Base-by-base conservation (phyloP, 768 basidiomycete species). In the Hysterangium stoloniferum region DNA sequence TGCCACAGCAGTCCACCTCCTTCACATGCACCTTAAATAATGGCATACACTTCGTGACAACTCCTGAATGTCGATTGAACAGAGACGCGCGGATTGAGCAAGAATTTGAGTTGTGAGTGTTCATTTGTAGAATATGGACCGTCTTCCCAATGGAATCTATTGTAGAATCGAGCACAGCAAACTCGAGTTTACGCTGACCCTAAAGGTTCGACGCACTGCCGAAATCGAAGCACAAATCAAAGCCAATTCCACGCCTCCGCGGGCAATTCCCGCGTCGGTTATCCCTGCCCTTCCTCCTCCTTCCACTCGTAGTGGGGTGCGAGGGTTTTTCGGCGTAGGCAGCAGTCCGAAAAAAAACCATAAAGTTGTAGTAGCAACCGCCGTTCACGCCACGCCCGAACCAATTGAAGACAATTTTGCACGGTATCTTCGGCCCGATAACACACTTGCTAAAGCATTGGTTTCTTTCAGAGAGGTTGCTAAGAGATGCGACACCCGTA, bases 1-100 rank as follows among this genome's bases (percentile, higher is more conserved):
- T 97, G 27, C 94, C 93, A 0, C 68, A 70, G n/a, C 74, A 88
- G 55, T 67, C 77, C 0, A 92, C 93, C 0, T 74, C 70, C 24
- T 70, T 96, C 52, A 84, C 83, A 8, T 90, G 90, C 64, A 91
- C 90, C 0, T 73, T 98, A 54, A 96, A 98, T 66, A 98, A 98
- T 59, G 94, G 93, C 6, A 94, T 97, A 44, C 93, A 96, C 65
- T 93, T 86, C 56, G 94, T 97, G 31, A 89, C 87, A 4, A 96
- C 90, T 6, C 91, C 87, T 1, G 86, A 88, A 59, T 78, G 73
- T 48, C 70, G 72, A n/a, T 63, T 93, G 2, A 70, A 64, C 25
- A 61, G 64, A 35, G 79, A 84, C 41, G 75, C 77, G 46, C 71
- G 73, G 9, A 84, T 94, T 48, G 83, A 88, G 41, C 89, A 92